These are phyloP conservation scores for Paraphaeosphaeria sporulosa DNA, from an alignment of 2,329 filamentous ascomycete species.

Conservation along the genomic window DNA sequence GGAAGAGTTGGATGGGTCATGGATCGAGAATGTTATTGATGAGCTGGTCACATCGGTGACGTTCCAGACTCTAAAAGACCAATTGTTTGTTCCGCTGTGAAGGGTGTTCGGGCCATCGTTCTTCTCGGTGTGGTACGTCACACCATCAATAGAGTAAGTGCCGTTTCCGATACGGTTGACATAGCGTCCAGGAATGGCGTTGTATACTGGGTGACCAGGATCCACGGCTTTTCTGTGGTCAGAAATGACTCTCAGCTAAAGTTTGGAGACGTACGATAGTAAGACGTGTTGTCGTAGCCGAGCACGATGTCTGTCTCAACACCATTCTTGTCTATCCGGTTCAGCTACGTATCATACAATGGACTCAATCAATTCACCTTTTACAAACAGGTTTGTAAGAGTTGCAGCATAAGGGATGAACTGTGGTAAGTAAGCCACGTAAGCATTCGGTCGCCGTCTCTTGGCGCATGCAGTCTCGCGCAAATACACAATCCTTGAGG, in stretches of 20 bases:
- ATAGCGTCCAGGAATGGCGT: conserved; percentile 44
- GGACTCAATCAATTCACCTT: conserved; percentile 25
- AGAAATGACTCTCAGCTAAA: conserved; percentile 1
- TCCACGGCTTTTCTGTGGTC: conserved; percentile 38
- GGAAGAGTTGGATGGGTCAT: conserved; percentile 41
- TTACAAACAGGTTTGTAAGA: conserved; percentile 45
- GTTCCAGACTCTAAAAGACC: conserved; percentile 41
- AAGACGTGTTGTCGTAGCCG: conserved; percentile 45
- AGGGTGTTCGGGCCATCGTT: conserved; percentile 46
- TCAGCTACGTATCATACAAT: conserved; percentile 17
- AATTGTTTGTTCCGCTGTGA: conserved; percentile 45
- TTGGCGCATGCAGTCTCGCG: not conserved
- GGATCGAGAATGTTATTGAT: conserved; percentile 42
- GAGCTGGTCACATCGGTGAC: conserved; percentile 33
- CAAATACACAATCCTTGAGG: not conserved
- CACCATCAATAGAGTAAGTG: conserved; percentile 37
- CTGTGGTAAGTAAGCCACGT: conserved; percentile 15
- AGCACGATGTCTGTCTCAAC: conserved; percentile 42
- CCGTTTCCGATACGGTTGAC: conserved; percentile 46
- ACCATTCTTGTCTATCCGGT: conserved; percentile 36
- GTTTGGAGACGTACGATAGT: conserved; percentile 36
- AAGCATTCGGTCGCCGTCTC: not conserved
- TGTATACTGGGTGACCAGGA: conserved; percentile 45
- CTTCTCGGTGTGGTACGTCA: conserved; percentile 35
- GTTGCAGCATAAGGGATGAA: conserved; percentile 46